Conservation (phyloP, 129 eudicot genomes). For the Pittosporum tobira region DNA sequence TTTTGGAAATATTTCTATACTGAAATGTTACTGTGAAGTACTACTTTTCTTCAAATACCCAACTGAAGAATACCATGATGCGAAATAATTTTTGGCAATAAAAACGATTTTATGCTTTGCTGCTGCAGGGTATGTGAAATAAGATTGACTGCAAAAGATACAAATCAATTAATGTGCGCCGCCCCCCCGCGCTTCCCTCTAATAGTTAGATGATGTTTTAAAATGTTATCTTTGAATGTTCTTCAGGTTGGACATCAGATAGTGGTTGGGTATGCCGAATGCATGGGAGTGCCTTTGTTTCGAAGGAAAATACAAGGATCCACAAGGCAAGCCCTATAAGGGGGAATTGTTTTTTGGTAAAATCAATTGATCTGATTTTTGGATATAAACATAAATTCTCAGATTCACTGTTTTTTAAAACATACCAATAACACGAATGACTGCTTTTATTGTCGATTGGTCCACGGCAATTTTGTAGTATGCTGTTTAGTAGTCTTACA, state of each 20-base stretch:
- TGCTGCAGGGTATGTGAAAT: too few relatives aligned
- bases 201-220: neutral
- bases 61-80: too few relatives aligned
- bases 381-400: neutral
- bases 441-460: neutral
- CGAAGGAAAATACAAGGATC: slow-evolving; percentile 88
- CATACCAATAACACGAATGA: neutral
- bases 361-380: slow-evolving; percentile 10
- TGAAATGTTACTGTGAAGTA: too few relatives aligned
- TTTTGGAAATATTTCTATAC: too few relatives aligned
- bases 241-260: slow-evolving; percentile 93
- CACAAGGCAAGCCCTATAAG: slow-evolving; percentile 65
- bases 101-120: too few relatives aligned
- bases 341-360: slow-evolving; percentile 16
- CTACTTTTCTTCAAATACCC: too few relatives aligned
- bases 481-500: neutral
- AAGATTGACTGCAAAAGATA: too few relatives aligned
- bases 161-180: too few relatives aligned
- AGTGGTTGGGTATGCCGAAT: slow-evolving; percentile 76
- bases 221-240: slow-evolving; percentile 1
- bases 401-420: neutral
- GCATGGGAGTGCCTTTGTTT: slow-evolving; percentile 93
- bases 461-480: neutral
- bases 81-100: too few relatives aligned
- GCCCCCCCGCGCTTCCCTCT: neutral